Evolutionary conservation across 176 grass and related monocot species (phyloP), one percentile per base, ranked within the genome.

Genomic region (Tillandsia leiboldiana): DNA sequence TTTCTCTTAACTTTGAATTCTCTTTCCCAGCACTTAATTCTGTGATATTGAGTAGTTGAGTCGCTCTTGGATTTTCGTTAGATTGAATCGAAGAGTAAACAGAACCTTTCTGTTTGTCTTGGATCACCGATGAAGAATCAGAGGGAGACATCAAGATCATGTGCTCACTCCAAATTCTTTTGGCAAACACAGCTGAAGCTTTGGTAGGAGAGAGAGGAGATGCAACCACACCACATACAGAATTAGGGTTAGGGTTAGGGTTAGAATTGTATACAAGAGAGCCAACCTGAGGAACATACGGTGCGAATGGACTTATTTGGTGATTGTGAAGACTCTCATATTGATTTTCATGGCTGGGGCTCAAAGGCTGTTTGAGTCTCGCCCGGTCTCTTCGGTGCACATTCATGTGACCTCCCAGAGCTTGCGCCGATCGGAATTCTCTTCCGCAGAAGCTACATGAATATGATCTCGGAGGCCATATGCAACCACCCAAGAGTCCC

Each of bases 331-430:
- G 6, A n/a, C 9, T 12, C 11, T 64, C 51, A 2, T 64, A 27
- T 13, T 14, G 28, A 0, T 3, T 48, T 10, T 69, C 75, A 49
- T n/a, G 33, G 12, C 1, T 11, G 33, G 53, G 52, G 52, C 28
- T 50, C n/a, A 18, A 14, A 12, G 42, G 62, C 8, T 59, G 87
- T 48, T 73, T 78, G 64, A 97, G 93, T 78, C 70, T 83, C 27
- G 93, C 89, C 2, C 93, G 74, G 57, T 97, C 89, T 23, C 86
- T 85, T 49, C 94, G 82, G 79, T 97, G 94, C 50, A 97, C 82
- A 77, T 97, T 97, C 94, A 97, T 97, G 89, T 97, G 94, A 9
- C 94, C 89, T 12, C 94, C 94, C 1, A 97, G 94, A 8, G 94
- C 94, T 73, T 97, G 94, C 11, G 87, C 94, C 1, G 94, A 97